Evolutionary conservation across 352 stramenopile species (phyloP).

Genomic region (Thraustochytrium sp.): DNA sequence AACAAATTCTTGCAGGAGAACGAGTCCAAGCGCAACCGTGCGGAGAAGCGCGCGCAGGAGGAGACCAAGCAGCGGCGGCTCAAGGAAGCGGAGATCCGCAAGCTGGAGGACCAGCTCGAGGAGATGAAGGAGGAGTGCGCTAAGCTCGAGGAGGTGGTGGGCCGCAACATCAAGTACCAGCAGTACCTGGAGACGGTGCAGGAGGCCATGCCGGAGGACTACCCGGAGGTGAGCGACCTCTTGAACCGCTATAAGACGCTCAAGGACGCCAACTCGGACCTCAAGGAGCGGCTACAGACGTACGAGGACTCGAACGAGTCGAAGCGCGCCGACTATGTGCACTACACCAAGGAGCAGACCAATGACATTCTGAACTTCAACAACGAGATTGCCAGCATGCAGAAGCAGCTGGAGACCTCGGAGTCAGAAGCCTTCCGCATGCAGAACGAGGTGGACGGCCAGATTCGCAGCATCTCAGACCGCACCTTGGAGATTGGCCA

Average conservation of each 20-base stretch:
- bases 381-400: slow-evolving; percentile 76
- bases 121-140: slow-evolving; percentile 58
- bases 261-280: slow-evolving; percentile 76
- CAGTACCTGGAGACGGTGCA: slow-evolving; percentile 78
- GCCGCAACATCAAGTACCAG: slow-evolving; percentile 64
- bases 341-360: slow-evolving; percentile 74
- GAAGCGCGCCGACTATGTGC: slow-evolving; percentile 68
- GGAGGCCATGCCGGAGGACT: slow-evolving; percentile 78
- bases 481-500: slow-evolving; percentile 80
- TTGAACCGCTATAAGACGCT: slow-evolving; percentile 83
- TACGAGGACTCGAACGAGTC: slow-evolving; percentile 76
- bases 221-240: slow-evolving; percentile 79
- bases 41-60: slow-evolving; percentile 78
- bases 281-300: slow-evolving; percentile 63
- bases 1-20: slow-evolving; percentile 86
- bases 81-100: slow-evolving; percentile 71
- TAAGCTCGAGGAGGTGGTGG: slow-evolving; percentile 56
- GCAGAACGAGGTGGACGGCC: slow-evolving; percentile 77
- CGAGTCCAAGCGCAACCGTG: slow-evolving; percentile 84
- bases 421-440: slow-evolving; percentile 65
- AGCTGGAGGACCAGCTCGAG: slow-evolving; percentile 48
- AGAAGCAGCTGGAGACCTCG: slow-evolving; percentile 66
- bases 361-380: slow-evolving; percentile 87
- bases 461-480: slow-evolving; percentile 73
- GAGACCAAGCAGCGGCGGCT: slow-evolving; percentile 79